A percentile compares a stretch with the other conserved stretches of the same genome.
Conservation (phyloP, 345 rosid species). For the Tarenaya hassleriana region DNA sequence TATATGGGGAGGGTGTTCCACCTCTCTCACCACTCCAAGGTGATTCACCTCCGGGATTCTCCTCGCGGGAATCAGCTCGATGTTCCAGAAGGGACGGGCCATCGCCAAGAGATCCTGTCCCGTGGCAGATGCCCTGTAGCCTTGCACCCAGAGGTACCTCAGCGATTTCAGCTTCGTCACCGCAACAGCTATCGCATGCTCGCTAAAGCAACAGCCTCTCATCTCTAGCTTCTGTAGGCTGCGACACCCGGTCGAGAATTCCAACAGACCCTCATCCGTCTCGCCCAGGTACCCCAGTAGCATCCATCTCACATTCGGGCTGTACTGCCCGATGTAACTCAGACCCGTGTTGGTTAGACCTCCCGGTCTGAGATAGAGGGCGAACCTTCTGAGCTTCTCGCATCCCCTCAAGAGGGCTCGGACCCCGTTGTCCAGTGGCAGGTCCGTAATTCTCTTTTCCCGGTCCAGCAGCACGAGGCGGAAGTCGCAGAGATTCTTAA, state of each 20-base stretch:
- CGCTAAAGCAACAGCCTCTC: slow-evolving; percentile 87
- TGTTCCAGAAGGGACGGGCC: slow-evolving; percentile 94
- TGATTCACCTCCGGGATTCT: slow-evolving; percentile 24
- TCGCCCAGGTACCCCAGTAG: slow-evolving; percentile 82
- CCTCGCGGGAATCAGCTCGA: slow-evolving; percentile 73
- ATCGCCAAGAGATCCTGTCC: slow-evolving; percentile 60
- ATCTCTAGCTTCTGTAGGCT: slow-evolving; percentile 82
- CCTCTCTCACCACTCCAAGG: slow-evolving; percentile 25
- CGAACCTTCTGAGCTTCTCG: too few relatives aligned
- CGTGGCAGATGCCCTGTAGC: slow-evolving; percentile 47
- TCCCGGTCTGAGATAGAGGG: slow-evolving; percentile 69
- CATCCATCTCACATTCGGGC: slow-evolving; percentile 87
- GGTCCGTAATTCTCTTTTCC: too few relatives aligned
- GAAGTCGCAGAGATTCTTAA: slow-evolving; percentile 67
- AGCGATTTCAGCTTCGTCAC: slow-evolving; percentile 55
- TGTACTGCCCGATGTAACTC: slow-evolving; percentile 62
- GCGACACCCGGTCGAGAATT: slow-evolving; percentile 81
- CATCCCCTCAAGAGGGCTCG: too few relatives aligned
- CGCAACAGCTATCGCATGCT: slow-evolving; percentile 60
- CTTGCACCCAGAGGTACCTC: slow-evolving; percentile 96
- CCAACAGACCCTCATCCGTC: slow-evolving; percentile 66
- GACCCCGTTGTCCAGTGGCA: too few relatives aligned
- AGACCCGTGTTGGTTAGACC: slow-evolving; percentile 79
- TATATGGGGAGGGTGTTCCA: slow-evolving; percentile 76
- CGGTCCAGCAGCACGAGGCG: too few relatives aligned